Conservation (phyloP, 2,329 filamentous ascomycete species). For the Orbilia javanica region DNA sequence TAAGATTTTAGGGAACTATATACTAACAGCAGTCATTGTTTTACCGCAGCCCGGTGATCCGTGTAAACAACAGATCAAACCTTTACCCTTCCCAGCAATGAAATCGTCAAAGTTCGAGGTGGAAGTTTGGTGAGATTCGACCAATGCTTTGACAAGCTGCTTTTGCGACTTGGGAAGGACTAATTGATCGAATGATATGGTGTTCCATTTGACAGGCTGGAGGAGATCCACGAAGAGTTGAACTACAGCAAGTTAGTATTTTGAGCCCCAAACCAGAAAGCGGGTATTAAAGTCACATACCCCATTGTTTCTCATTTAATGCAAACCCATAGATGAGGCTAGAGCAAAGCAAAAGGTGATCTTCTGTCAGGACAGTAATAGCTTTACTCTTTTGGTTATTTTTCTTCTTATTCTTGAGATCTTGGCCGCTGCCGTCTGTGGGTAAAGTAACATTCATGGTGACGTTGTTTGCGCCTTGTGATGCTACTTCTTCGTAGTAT, state of each 20-base stretch:
- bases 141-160: constrained; percentile 66
- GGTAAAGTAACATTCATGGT: constrained; percentile 61
- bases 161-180: constrained; percentile 63
- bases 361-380: constrained; percentile 71
- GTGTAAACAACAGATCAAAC: constrained; percentile 66
- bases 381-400: constrained; percentile 43
- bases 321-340: constrained; percentile 88
- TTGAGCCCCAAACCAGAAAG: neutral
- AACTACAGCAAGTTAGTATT: constrained; percentile 64
- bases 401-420: constrained; percentile 51
- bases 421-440: constrained; percentile 56
- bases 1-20: neutral
- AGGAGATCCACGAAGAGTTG: constrained; percentile 86
- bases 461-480: constrained; percentile 42
- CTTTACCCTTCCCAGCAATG: constrained; percentile 69
- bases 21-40: constrained; percentile 69
- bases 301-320: constrained; percentile 89
- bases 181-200: constrained; percentile 63
- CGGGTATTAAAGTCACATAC: constrained; percentile 27
- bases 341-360: constrained; percentile 85
- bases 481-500: constrained; percentile 45
- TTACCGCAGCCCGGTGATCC: constrained; percentile 72
- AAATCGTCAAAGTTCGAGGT: constrained; percentile 68
- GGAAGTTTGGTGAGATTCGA: constrained; percentile 68
- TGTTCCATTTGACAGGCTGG: constrained; percentile 75